Percentiles rank a stretch among this genome's conserved stretches.
phyloP scores from a whole-genome alignment of 768 basidiomycete genomes.

The Neoboletus brunneissimus region DNA sequence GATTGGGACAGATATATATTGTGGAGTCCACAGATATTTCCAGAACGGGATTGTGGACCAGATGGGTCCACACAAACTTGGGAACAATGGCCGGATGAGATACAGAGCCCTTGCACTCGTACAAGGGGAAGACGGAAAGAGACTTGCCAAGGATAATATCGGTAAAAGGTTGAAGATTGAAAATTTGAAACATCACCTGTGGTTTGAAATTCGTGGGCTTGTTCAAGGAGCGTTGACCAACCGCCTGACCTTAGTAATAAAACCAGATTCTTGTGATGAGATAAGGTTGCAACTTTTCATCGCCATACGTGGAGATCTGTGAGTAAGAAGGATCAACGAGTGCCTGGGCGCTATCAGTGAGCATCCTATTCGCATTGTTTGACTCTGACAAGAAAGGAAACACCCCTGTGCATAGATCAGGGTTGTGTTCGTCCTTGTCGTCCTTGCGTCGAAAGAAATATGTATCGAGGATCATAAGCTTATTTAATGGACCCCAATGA shows the following conservation, averaged over 20 bases:
- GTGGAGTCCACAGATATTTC: constrained; percentile 1
- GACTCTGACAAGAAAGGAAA: not conserved
- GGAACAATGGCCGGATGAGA: not conserved
- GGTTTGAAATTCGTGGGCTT: not conserved
- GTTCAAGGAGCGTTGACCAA: not conserved
- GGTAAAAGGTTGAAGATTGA: not conserved
- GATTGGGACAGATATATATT: not conserved
- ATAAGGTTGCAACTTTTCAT: not conserved
- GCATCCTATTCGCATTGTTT: not conserved
- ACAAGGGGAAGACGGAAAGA: not conserved
- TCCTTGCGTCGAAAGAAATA: not conserved
- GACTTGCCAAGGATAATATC: not conserved
- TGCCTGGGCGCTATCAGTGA: not conserved
- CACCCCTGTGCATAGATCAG: not conserved
- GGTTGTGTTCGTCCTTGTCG: not conserved
- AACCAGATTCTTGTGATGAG: not conserved
- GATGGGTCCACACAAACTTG: not conserved
- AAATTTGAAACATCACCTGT: not conserved
- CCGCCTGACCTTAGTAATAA: not conserved
- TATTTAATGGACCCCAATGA: not conserved
- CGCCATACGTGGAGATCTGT: not conserved
- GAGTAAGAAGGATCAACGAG: not conserved
- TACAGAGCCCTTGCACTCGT: not conserved
- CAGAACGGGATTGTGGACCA: constrained; percentile 6
- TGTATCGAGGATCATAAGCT: not conserved